Percentiles rank a stretch among this genome's conserved stretches.
Conservation (phyloP, 345 rosid genomes). For the Acer negundo region DNA sequence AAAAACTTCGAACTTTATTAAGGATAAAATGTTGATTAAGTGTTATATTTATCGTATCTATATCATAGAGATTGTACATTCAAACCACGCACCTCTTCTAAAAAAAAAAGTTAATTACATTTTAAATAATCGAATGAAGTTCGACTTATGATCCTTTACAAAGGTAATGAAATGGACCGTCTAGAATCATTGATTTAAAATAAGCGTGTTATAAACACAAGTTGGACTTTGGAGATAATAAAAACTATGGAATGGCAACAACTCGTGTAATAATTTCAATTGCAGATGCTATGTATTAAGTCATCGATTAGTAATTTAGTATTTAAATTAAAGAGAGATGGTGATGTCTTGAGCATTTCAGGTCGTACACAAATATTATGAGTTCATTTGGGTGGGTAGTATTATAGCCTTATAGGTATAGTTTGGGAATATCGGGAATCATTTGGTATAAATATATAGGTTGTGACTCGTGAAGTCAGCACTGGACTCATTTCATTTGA, state of each 20-base stretch:
- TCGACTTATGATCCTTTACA: neutral
- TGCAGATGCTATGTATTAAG: neutral
- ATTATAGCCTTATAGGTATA: too few species aligned
- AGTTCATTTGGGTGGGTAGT: neutral
- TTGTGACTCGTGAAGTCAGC: too few species aligned
- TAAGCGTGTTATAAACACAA: too few species aligned
- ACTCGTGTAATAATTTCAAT: neutral
- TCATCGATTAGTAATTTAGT: neutral
- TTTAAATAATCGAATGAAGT: neutral
- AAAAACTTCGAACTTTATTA: too few species aligned
- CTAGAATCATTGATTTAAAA: too few species aligned
- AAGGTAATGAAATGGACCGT: neutral
- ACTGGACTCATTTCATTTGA: neutral
- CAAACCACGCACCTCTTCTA: neutral
- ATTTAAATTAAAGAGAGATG: constrained; percentile 19
- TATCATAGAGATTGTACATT: too few species aligned
- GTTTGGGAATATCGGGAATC: constrained; percentile 1
- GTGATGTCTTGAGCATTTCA: constrained; percentile 23
- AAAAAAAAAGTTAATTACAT: too few species aligned
- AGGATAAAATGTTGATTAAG: too few species aligned
- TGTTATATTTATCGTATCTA: too few species aligned
- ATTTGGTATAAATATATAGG: neutral
- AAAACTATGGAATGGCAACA: neutral
- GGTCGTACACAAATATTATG: constrained; percentile 2
- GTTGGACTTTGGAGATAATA: constrained; percentile 14